These are phyloP conservation scores for Candida hungchunana DNA, from an alignment of 805 yeast genomes.

Conservation along the genomic window DNA sequence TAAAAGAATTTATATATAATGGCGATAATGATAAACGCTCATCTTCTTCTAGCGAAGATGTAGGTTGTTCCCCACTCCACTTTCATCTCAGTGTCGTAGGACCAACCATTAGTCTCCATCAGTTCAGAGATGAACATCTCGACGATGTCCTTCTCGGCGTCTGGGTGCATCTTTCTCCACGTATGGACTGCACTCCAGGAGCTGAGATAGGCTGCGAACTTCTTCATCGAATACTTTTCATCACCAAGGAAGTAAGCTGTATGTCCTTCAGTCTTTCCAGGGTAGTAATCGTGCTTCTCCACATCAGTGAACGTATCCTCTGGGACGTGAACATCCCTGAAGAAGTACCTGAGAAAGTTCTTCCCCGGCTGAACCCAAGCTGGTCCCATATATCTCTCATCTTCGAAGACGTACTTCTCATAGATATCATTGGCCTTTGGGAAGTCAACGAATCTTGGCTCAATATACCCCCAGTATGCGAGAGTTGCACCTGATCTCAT, in stretches of 20 bases:
- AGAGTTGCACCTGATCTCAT: constrained; percentile 59
- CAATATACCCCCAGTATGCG: constrained; percentile 70
- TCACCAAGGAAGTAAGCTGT: constrained; percentile 35
- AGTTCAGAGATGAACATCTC: constrained; percentile 44
- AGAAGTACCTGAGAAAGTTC: constrained; percentile 38
- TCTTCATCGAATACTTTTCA: constrained; percentile 40
- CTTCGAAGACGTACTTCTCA: constrained; percentile 46
- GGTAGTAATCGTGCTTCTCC: constrained; percentile 31
- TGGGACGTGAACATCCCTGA: constrained; percentile 43
- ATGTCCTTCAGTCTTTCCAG: constrained; percentile 20
- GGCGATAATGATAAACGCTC: not conserved
- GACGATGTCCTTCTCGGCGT: constrained; percentile 40
- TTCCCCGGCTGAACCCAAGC: constrained; percentile 71
- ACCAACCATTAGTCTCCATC: constrained; percentile 41
- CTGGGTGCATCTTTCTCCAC: constrained; percentile 44
- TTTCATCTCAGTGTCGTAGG: constrained; percentile 36
- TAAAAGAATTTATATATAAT: no score
- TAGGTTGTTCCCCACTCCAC: constrained; percentile 55
- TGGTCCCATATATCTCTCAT: constrained; percentile 47
- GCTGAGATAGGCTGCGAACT: constrained; percentile 45
- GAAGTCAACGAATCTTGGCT: constrained; percentile 53
- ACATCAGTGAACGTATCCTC: constrained; percentile 38
- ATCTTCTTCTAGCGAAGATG: constrained; percentile 38
- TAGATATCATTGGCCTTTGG: constrained; percentile 55
- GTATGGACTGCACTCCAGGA: constrained; percentile 69